Base-by-base conservation (phyloP, 352 stramenopile genomes). In the Elongisporangium prolatum region DNA sequence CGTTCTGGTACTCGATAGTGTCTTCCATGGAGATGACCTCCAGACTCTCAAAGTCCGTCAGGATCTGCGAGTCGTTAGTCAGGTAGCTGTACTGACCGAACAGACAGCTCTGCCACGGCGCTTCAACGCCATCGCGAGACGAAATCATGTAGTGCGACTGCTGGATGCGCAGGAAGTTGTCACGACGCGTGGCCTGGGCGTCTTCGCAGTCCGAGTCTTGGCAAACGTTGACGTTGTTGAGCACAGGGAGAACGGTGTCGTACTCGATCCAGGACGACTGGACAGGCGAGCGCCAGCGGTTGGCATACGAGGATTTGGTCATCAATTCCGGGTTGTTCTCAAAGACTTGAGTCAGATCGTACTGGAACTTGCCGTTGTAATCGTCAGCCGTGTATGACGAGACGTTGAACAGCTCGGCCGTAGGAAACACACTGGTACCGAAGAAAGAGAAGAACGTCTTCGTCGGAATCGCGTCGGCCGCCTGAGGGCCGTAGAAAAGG, bases 401-500 rank as follows among this genome's bases (percentile, higher is more conserved):
- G 25, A 71, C 67, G 49, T 66, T 49, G 50, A 77, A 64, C 20
- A 63, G 47, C 16, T 67, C 16, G 1, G 11, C 37, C 21, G 16
- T 17, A 6, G 65, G 55, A 0, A 74, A 21, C 18, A 64, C 25
- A 1, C 57, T 57, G 0, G 63, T 59, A 0, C 63, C 65, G 38
- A 69, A 61, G 16, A 20, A 3, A 9, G 60, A 22, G 2, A 63
- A 38, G 3, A 76, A 59, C 20, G 64, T 40, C 16, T 56, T 44
- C 8, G 60, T 40, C 10, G 63, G 59, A 17, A 59, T 21, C 7
- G 18, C 40, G 57, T 77, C 69, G 10, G 21, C 44, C 1, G 13
- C 10, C 34, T 77, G 65, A 0, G 70, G 67, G 4, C 67, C 68
- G 54, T 75, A 73, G 37, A 77, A 77, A 48, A 68, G 61, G 14